phyloP scores from a whole-genome alignment of 768 basidiomycete genomes.

The Ramaria sp. region DNA sequence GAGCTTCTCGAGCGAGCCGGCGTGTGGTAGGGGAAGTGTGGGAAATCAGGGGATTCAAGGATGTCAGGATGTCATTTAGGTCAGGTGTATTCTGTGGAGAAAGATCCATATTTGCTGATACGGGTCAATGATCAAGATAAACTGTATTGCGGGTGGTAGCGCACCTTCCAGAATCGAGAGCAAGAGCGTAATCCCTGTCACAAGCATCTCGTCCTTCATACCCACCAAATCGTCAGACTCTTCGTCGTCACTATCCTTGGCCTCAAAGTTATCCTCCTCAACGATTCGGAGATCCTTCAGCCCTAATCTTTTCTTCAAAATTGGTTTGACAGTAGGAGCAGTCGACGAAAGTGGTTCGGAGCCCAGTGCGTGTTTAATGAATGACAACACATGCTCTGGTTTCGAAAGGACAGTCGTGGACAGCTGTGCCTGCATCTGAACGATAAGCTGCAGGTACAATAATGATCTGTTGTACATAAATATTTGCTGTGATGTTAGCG shows the following conservation, averaged over 20 bases:
- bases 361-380: conserved; percentile 66
- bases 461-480: conserved; percentile 39
- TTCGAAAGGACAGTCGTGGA: conserved; percentile 49
- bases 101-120: conserved; percentile 38
- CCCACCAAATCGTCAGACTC: conserved; percentile 32
- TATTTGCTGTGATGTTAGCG: background rate
- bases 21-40: conserved; percentile 38
- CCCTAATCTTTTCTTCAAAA: conserved; percentile 17
- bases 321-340: background rate
- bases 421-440: conserved; percentile 69
- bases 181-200: conserved; percentile 71
- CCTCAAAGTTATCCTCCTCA: conserved; percentile 24
- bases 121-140: conserved; percentile 14
- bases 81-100: conserved; percentile 51
- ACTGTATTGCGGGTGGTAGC: background rate
- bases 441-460: conserved; percentile 67
- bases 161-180: conserved; percentile 82
- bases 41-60: conserved; percentile 45
- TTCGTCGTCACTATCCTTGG: conserved; percentile 20
- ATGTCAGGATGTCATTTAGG: conserved; percentile 58
- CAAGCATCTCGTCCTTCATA: conserved; percentile 46
- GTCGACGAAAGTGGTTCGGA: background rate
- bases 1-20: conserved; percentile 62
- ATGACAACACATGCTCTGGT: conserved; percentile 68
- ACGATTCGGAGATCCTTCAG: conserved; percentile 29